Percentiles rank a stretch among this genome's conserved stretches.
These are phyloP conservation scores for Arthrobotrys iridis DNA, from an alignment of 2,329 filamentous ascomycete genomes.

Conservation along the genomic window DNA sequence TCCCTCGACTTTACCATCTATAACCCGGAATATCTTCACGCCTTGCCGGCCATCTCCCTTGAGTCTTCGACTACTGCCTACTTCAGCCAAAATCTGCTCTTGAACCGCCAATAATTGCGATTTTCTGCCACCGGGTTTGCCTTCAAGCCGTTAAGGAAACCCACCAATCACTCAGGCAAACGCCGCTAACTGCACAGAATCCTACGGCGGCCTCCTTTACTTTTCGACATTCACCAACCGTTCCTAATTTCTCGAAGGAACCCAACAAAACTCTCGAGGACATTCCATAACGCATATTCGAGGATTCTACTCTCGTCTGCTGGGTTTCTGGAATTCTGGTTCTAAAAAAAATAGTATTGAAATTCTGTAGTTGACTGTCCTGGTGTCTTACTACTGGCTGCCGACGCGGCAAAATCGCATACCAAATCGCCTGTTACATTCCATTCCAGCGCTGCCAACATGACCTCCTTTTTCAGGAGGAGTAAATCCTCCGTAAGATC, in stretches of 20 bases:
- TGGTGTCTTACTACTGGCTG: conserved; percentile 40
- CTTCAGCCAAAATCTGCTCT: background rate
- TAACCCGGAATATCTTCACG: background rate
- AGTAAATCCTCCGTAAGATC: conserved; percentile 50
- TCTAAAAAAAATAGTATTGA: conserved; percentile 12
- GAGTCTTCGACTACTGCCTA: background rate
- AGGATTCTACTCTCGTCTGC: background rate
- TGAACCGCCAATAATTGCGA: background rate
- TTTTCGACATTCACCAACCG: background rate
- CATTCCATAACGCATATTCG: background rate
- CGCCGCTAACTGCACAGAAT: conserved; percentile 12
- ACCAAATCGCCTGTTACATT: conserved; percentile 25
- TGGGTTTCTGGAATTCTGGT: conserved; percentile 4
- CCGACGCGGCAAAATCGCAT: conserved; percentile 51
- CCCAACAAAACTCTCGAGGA: background rate
- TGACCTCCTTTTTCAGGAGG: conserved; percentile 53
- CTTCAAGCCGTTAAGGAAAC: conserved; percentile 31
- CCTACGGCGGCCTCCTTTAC: conserved; percentile 21
- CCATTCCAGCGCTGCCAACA: conserved; percentile 8
- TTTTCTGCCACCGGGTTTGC: conserved; percentile 8
- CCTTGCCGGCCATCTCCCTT: background rate
- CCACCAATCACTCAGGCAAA: conserved; percentile 43
- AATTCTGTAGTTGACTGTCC: conserved; percentile 38
- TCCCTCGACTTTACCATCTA: background rate
- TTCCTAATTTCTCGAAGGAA: conserved; percentile 1